A percentile compares a stretch with the other conserved stretches of the same genome.
These are phyloP conservation scores for Alnus rubra DNA, from an alignment of 306 rosid genomes.

Conservation along the genomic window DNA sequence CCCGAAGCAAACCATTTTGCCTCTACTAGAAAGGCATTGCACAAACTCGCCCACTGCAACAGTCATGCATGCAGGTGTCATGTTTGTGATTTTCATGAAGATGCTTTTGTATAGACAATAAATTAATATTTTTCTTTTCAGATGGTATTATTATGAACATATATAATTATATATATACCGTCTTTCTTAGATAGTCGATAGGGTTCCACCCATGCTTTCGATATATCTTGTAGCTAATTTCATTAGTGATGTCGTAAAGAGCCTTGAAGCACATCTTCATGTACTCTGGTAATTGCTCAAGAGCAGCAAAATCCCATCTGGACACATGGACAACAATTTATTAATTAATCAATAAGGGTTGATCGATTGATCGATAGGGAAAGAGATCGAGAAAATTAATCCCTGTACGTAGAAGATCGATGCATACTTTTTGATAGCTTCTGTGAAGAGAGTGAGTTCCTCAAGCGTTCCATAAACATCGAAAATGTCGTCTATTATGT, in stretches of 20 bases:
- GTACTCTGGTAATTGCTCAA: slow-evolving; percentile 31
- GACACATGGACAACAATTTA: not conserved
- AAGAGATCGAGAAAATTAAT: not conserved
- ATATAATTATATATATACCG: slow-evolving; percentile 38
- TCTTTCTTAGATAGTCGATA: slow-evolving; percentile 11
- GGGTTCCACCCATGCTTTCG: slow-evolving; percentile 41
- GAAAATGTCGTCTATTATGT: slow-evolving; percentile 60
- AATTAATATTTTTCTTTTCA: no score
- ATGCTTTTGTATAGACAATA: no score
- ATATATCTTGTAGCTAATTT: slow-evolving; percentile 12
- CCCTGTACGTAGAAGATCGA: no score
- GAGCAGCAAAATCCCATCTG: slow-evolving; percentile 29
- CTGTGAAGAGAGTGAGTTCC: slow-evolving; percentile 51
- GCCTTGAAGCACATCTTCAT: slow-evolving; percentile 39
- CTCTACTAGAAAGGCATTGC: slow-evolving; percentile 54
- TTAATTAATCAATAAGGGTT: not conserved
- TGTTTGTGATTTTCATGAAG: no score
- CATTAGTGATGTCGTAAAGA: slow-evolving; percentile 36
- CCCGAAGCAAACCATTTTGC: slow-evolving; percentile 51
- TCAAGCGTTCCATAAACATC: slow-evolving; percentile 44
- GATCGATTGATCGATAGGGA: no score
- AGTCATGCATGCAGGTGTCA: not conserved
- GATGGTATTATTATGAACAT: not conserved
- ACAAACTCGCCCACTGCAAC: slow-evolving; percentile 53
- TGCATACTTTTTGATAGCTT: slow-evolving; percentile 48